Base-by-base conservation (phyloP, 352 stramenopile genomes). In the Blastocystis sp. region DNA sequence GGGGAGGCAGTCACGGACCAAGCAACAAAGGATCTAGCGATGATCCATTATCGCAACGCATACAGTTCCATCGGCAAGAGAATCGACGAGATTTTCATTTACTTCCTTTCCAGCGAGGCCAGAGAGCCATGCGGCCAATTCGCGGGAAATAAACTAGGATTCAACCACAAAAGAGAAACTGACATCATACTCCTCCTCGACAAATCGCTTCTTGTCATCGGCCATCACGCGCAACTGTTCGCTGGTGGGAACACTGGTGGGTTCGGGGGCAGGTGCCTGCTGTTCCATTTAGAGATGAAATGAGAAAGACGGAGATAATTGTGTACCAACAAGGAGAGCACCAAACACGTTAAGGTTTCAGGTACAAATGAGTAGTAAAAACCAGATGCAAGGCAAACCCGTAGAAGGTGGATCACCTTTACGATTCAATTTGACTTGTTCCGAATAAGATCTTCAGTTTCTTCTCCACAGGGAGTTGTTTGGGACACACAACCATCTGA, bases 361-460 rank as follows among this genome's bases (percentile, higher is more conserved):
- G 8, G 38, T 72, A 40, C 11, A 44, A 49, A 40, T 44, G 24
- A 27, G n/a, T 38, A 16, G n/a, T 51, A 72, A 6, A 46, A 54
- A 72, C 6, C 61, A 48, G 38, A 49, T 11, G 11, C 40, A 24
- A 0, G 24, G 61, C 32, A 44, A n/a, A 29, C 32, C 61, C 36
- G 32, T 1, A 36, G 0, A 72, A 72, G 14, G 11, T 51, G 24
- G 21, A 76, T 51, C 36, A 14, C 29, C 34, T n/a, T 46, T 69
- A 69, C 18, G 64, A 29, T 38, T 76, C 64, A 34, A 76, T 56
- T 40, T 76, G 64, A 54, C 64, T 76, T 7, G 64, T 76, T 1
- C 64, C 64, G 32, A 76, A 76, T 7, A 76, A 29, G 40, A 76
- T 76, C 64, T 76, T 76, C 40, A 76, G 38, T 24, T 76, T 76